These are phyloP conservation scores for Tylopilus cervinicoccineus DNA, from an alignment of 768 basidiomycete genomes.

Conservation along the genomic window DNA sequence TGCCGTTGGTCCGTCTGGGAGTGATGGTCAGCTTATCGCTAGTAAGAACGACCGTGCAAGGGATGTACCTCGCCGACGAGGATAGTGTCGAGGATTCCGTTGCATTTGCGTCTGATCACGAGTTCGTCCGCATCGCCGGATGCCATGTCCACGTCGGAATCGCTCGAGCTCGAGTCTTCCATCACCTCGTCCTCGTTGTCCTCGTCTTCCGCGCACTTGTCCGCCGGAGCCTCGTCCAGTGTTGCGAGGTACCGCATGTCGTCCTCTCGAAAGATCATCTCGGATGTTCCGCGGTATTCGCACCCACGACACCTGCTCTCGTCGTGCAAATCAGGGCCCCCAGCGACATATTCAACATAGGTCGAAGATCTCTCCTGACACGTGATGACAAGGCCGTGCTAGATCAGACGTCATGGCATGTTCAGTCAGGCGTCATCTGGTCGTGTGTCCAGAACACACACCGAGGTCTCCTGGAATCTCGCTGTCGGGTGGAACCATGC, in stretches of 20 bases:
- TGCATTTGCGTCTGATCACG: slow-evolving; percentile 35
- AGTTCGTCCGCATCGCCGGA: slow-evolving; percentile 19
- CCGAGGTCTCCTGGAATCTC: slow-evolving; percentile 16
- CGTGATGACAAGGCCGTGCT: slow-evolving; percentile 22
- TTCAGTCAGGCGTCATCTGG: slow-evolving; percentile 3
- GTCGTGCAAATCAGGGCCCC: slow-evolving; percentile 40
- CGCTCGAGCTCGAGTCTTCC: slow-evolving; percentile 26
- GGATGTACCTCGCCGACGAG: slow-evolving; percentile 51
- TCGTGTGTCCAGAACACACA: slow-evolving; percentile 16
- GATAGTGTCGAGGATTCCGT: slow-evolving; percentile 57
- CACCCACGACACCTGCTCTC: slow-evolving; percentile 35
- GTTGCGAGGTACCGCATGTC: slow-evolving; percentile 22
- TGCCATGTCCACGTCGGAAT: slow-evolving; percentile 26
- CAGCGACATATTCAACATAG: slow-evolving; percentile 42
- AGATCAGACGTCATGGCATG: not conserved
- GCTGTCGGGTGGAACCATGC: slow-evolving; percentile 37
- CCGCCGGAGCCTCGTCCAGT: slow-evolving; percentile 7
- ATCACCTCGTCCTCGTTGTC: slow-evolving; percentile 28
- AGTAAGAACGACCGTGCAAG: not conserved
- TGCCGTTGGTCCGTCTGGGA: slow-evolving; percentile 47
- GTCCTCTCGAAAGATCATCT: slow-evolving; percentile 28
- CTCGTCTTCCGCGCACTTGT: slow-evolving; percentile 19
- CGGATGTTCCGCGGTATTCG: slow-evolving; percentile 22
- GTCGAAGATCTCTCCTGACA: slow-evolving; percentile 22
- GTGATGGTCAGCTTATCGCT: not conserved